Conservation (phyloP, 495 filamentous ascomycete species). For the Melanomma pulvis-pyrius region DNA sequence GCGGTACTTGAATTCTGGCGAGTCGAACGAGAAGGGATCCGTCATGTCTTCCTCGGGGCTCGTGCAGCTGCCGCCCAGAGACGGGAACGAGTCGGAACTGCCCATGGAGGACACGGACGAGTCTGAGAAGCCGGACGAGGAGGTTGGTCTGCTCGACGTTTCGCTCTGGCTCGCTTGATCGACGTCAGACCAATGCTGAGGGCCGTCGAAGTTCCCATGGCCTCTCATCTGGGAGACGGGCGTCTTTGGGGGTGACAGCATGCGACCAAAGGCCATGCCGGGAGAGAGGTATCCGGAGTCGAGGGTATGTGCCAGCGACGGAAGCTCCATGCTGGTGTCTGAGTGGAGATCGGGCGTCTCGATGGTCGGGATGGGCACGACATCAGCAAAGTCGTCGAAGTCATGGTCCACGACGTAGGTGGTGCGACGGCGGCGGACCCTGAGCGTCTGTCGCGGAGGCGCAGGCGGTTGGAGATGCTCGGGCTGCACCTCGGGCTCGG, state of each 20-base stretch:
- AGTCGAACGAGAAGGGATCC: constrained; percentile 58
- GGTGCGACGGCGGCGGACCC: constrained; percentile 52
- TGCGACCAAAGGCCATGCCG: constrained; percentile 49
- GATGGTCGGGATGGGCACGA: constrained; percentile 60
- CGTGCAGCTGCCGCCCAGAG: constrained; percentile 68
- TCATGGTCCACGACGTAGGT: not conserved
- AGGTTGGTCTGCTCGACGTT: constrained; percentile 58
- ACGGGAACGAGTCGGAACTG: constrained; percentile 65
- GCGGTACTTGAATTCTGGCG: constrained; percentile 45
- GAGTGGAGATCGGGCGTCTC: constrained; percentile 54
- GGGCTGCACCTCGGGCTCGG: constrained; percentile 53
- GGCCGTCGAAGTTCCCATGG: constrained; percentile 11
- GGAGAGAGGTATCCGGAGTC: constrained; percentile 54
- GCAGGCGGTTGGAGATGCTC: constrained; percentile 53
- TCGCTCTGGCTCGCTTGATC: constrained; percentile 28
- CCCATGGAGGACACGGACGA: constrained; percentile 70
- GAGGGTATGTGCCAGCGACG: constrained; percentile 27
- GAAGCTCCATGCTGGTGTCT: constrained; percentile 33
- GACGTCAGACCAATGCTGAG: constrained; percentile 39
- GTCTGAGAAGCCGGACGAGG: constrained; percentile 65
- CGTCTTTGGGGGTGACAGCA: constrained; percentile 63
- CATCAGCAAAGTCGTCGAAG: constrained; percentile 1
- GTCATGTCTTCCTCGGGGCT: constrained; percentile 65
- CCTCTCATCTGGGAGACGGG: constrained; percentile 58
- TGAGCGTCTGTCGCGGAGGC: constrained; percentile 55